Evolutionary conservation across 768 basidiomycete genomes (phyloP).

Genomic region (Calocera cornea): DNA sequence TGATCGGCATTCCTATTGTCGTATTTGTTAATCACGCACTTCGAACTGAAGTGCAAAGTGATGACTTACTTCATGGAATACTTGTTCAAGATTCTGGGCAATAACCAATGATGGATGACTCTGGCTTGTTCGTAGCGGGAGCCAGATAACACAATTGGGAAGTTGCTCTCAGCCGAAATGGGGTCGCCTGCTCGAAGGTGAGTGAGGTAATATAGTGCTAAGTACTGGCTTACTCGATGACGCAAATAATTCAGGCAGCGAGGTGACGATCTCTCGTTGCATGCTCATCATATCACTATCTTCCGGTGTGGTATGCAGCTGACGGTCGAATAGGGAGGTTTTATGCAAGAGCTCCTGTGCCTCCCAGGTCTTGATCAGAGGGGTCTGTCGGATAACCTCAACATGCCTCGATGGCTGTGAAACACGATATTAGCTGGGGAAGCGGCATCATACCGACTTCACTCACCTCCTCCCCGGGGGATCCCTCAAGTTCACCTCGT

Average conservation of each 20-base stretch:
- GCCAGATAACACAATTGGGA: constrained; percentile 34
- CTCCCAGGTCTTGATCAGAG: constrained; percentile 44
- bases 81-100: constrained; percentile 48
- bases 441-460: neutral
- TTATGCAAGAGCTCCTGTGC: constrained; percentile 57
- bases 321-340: constrained; percentile 52
- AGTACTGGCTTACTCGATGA: neutral
- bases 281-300: constrained; percentile 57
- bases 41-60: neutral
- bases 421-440: constrained; percentile 23
- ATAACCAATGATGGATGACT: constrained; percentile 55
- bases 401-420: constrained; percentile 46
- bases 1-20: constrained; percentile 45
- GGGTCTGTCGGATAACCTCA: constrained; percentile 57
- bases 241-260: constrained; percentile 55
- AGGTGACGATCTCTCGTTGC: constrained; percentile 48
- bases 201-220: constrained; percentile 29
- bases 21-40: no score
- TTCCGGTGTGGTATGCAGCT: constrained; percentile 56
- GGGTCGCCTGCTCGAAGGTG: constrained; percentile 31
- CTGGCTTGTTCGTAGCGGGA: constrained; percentile 64
- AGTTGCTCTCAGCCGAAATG: constrained; percentile 25
- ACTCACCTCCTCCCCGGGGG: constrained; percentile 33
- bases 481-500: constrained; percentile 48
- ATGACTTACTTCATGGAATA: constrained; percentile 24